These are phyloP conservation scores for Omphalotus guepiniiformis DNA, from an alignment of 768 basidiomycete species.

Conservation along the genomic window DNA sequence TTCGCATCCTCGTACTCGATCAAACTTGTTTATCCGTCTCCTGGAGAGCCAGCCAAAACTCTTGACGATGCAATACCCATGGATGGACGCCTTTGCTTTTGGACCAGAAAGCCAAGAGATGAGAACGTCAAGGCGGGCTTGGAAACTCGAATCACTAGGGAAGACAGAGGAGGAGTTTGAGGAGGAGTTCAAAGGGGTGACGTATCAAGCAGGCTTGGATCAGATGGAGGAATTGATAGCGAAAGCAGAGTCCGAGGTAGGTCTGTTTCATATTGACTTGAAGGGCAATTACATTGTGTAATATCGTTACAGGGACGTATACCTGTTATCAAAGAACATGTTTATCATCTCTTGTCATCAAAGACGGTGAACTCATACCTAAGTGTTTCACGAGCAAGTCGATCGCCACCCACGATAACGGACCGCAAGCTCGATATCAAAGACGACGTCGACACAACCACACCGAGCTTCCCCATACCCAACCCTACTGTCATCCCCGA, in stretches of 20 bases:
- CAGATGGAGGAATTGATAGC: not conserved
- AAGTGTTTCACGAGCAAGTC: too few relatives aligned
- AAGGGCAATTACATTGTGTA: not conserved
- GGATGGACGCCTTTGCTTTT: not conserved
- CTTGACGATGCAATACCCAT: conserved; percentile 4
- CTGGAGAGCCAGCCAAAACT: conserved; percentile 4
- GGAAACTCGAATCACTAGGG: not conserved
- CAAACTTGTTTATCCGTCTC: conserved; percentile 5
- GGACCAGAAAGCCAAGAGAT: conserved; percentile 4
- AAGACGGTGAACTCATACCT: not conserved
- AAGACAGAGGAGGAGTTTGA: conserved; percentile 1
- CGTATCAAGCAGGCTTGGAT: conserved; percentile 7
- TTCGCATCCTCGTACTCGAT: conserved; percentile 7
- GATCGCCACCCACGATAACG: not conserved
- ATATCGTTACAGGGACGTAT: conserved; percentile 1
- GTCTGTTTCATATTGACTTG: not conserved
- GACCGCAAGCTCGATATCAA: conserved; percentile 7
- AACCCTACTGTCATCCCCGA: conserved; percentile 7
- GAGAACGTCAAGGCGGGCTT: not conserved
- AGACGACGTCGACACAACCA: not conserved
- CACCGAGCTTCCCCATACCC: not conserved
- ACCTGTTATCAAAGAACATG: conserved; percentile 1
- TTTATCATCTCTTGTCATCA: not conserved
- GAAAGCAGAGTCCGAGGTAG: conserved; percentile 1
- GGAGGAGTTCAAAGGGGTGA: not conserved